Conservation (phyloP, 768 basidiomycete species). For the Mycena haematopus region DNA sequence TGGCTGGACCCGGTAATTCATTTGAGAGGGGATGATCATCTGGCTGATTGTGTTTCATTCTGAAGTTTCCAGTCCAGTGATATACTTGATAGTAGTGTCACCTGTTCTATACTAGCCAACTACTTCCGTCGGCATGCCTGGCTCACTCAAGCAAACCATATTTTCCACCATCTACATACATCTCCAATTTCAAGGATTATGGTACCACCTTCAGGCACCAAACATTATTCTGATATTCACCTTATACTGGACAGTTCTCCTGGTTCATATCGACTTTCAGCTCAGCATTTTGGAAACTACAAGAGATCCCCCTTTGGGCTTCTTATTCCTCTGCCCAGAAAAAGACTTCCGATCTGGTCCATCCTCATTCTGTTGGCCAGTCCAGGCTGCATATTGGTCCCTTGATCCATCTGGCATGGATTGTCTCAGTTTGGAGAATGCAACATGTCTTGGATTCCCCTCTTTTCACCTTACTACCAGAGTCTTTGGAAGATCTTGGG, state of each 20-base stretch:
- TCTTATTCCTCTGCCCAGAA: background rate
- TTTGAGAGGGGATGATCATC: too few species aligned
- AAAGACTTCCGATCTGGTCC: background rate
- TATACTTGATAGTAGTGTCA: too few species aligned
- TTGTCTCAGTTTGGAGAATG: background rate
- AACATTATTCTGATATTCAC: too few species aligned
- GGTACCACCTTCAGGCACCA: too few species aligned
- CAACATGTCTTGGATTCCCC: background rate
- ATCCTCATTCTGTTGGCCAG: background rate
- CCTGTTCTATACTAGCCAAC: too few species aligned
- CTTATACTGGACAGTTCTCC: background rate
- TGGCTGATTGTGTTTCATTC: too few species aligned
- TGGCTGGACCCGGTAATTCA: too few species aligned
- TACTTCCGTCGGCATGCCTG: too few species aligned
- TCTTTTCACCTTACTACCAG: background rate
- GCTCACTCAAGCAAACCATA: too few species aligned
- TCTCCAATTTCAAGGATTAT: background rate
- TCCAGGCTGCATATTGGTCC: slow-evolving; percentile 6
- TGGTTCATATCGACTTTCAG: background rate
- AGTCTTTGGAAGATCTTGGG: background rate
- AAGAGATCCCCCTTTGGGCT: background rate
- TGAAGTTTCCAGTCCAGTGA: too few species aligned
- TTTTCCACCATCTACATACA: background rate
- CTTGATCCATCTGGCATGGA: background rate
- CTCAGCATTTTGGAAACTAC: background rate